A percentile compares a stretch with the other conserved stretches of the same genome.
Conservation (phyloP, 2,329 filamentous ascomycete genomes). For the Salinomyces thailandicus region DNA sequence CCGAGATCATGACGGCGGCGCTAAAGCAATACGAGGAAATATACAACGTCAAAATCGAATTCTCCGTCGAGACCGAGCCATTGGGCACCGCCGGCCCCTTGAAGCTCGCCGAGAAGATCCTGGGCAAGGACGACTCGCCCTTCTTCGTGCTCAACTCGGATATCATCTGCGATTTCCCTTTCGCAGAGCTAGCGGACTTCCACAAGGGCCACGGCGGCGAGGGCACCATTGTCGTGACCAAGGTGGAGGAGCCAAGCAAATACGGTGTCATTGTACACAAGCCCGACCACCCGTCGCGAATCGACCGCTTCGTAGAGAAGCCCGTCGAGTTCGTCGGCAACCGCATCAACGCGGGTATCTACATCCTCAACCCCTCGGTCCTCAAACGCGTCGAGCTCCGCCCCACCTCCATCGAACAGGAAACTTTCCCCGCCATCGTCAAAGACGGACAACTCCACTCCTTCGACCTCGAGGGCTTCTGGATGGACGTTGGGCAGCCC, state of each 20-base stretch:
- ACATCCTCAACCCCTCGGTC: conserved; percentile 90
- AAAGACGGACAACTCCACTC: conserved; percentile 85
- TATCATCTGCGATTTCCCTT: conserved; percentile 96
- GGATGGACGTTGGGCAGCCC: conserved; percentile 98
- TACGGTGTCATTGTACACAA: conserved; percentile 98
- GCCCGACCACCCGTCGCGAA: conserved; percentile 77
- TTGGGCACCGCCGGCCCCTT: conserved; percentile 89
- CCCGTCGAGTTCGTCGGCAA: conserved; percentile 97
- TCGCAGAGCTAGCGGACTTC: conserved; percentile 79
- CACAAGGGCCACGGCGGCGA: conserved; percentile 89
- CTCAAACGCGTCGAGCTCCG: conserved; percentile 88
- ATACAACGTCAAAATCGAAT: conserved; percentile 91
- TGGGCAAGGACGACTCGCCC: conserved; percentile 84
- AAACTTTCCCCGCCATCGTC: conserved; percentile 93
- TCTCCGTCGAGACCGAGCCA: conserved; percentile 92
- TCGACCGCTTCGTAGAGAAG: conserved; percentile 99
- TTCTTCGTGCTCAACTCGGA: conserved; percentile 99
- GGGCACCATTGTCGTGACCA: conserved; percentile 95
- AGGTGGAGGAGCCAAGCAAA: conserved; percentile 97
- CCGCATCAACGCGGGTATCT: conserved; percentile 96
- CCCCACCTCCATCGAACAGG: conserved; percentile 95
- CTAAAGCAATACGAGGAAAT: conserved; percentile 88
- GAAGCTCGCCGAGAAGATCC: conserved; percentile 85
- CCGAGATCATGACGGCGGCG: conserved; percentile 92
- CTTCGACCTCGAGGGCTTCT: conserved; percentile 93